Conservation (phyloP, 2,329 filamentous ascomycete genomes). For the Colletotrichum falcatum region DNA sequence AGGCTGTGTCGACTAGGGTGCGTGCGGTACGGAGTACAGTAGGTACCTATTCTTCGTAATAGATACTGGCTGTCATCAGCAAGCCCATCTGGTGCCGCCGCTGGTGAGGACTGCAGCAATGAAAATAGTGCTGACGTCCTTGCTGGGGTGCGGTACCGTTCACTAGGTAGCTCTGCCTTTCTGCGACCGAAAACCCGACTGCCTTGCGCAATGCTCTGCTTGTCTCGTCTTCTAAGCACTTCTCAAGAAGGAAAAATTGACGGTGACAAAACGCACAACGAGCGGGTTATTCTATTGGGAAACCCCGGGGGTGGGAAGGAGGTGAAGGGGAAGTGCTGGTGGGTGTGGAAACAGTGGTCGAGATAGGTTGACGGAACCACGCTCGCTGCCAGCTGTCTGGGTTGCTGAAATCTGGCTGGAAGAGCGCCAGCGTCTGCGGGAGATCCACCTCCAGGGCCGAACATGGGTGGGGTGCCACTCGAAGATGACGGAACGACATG, state of each 20-base stretch:
- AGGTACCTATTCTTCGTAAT: conserved; percentile 5
- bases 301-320: background rate
- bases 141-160: background rate
- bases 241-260: background rate
- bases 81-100: background rate
- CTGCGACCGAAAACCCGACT: background rate
- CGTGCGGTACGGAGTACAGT: too few relatives aligned
- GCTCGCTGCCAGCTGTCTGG: conserved; percentile 26
- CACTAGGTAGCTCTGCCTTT: background rate
- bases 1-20: conserved; percentile 1
- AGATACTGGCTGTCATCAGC: conserved; percentile 14
- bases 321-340: background rate
- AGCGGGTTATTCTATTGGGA: background rate
- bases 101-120: background rate
- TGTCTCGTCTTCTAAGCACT: background rate
- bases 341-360: conserved; percentile 11
- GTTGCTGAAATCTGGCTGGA: conserved; percentile 15
- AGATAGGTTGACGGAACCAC: conserved; percentile 3
- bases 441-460: conserved; percentile 38
- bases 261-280: background rate
- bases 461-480: conserved; percentile 20
- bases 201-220: background rate
- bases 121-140: conserved; percentile 13
- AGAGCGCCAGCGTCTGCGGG: conserved; percentile 18
- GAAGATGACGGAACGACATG: conserved; percentile 35